Base-by-base conservation (phyloP, 352 stramenopile species). In the Phytophthora pseudosyringae region DNA sequence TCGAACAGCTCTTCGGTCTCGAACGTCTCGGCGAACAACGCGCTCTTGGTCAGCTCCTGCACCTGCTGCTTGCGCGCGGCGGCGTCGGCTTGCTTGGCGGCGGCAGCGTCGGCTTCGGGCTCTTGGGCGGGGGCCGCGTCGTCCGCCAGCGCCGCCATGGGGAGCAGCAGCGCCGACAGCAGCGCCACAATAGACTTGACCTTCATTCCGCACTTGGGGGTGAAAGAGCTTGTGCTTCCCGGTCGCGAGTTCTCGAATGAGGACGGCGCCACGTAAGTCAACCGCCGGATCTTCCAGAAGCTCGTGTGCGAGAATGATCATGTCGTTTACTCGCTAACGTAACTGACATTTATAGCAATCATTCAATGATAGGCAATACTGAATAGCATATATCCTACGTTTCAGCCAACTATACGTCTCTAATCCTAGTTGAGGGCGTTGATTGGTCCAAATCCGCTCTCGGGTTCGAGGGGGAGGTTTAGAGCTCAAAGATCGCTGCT, bases 21-120 rank as follows among this genome's bases (percentile, higher is more conserved):
- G 66, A 94, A 94, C 43, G 80, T 94, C 69, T 94, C 86, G n/a
- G 85, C 81, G 51, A 94, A 85, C 18, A 92, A 65, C 5, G 69
- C 83, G 38, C 80, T 65, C 48, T 88, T 75, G 12, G 70, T 61
- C 41, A 92, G 62, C 59, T 84, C 79, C 54, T 81, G 63, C 52
- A 86, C 69, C 55, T 86, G 70, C 40, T 84, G 59, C 50, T 73
- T 71, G 33, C 75, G 71, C 38, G 63, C 39, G 15, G 50, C 28
- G 16, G 28, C 44, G 18, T 57, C 36, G n/a, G 13, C 47, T 18
- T 31, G 15, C 21, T 41, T 39, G 44, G 56, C 16, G 7, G 44
- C 33, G 11, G 61, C 61, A 32, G 64, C 35, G 10, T 76, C 59
- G 13, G 28, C 48, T 1, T 52, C 35, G 39, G 54, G 31, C 9